Base-by-base conservation (phyloP, 2,329 filamentous ascomycete species). In the Nothophaeocryptopus gaeumannii region DNA sequence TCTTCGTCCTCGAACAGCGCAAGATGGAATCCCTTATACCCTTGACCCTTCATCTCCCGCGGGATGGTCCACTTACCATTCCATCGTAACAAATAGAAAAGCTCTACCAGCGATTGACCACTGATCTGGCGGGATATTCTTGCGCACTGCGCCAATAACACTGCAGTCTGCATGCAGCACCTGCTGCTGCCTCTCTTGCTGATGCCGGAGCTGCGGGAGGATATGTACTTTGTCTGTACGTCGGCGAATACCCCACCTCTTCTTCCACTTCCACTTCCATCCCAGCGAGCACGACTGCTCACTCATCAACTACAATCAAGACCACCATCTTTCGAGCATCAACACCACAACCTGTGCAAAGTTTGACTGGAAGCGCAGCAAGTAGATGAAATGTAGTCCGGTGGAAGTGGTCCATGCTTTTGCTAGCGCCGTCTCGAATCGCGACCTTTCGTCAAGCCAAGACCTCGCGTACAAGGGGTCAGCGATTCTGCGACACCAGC, bases 221-320 rank as follows among this genome's bases (percentile, higher is more conserved):
- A 32, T 30, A 33, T 34, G 30, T 33, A 32, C 45, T 26, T 26
- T 26, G 20, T 26, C 20, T 42, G 46, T 43, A 43, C 29, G 38
- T 26, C 39, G 16, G 29, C n/a, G n/a, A 13, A 33, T 30, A 11
- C 39, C 33, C 39, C 39, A 33, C 32, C 29, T 39, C 33, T 20
- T 16, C 26, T 29, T 45, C 11, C 29, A 16, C 20, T 37, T 29
- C 33, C n/a, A n/a, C n/a, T 36, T 26, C 31, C 39, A 20, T 20
- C 38, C 46, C 39, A 43, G 40, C 20, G 14, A 52, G 50, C 45
- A 45, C 26, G 40, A 48, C n/a, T n/a, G n/a, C n/a, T n/a, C n/a
- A n/a, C n/a, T n/a, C n/a, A n/a, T n/a, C n/a, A n/a, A n/a, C n/a
- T n/a, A n/a, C n/a, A n/a, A n/a, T n/a, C n/a, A n/a, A n/a, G n/a